Evolutionary conservation across 352 stramenopile genomes (phyloP).

Genomic region (Pythium aquatile): DNA sequence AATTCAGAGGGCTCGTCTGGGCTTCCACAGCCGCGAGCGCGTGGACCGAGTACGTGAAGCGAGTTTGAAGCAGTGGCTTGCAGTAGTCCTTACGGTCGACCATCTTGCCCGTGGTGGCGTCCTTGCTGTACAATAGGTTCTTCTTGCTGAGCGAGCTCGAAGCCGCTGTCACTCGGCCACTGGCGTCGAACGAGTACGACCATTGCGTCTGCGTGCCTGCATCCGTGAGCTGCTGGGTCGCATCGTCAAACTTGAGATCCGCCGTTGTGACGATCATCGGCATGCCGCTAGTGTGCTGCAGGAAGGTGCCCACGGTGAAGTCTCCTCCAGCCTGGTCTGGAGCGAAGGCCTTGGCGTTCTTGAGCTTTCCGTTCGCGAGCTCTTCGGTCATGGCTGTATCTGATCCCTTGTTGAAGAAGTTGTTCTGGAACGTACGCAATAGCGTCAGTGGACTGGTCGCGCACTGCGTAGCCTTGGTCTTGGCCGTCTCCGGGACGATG

Average conservation of each 20-base stretch:
- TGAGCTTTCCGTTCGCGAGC: slow-evolving; percentile 16
- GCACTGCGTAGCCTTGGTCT: slow-evolving; percentile 8
- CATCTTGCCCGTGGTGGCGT: slow-evolving; percentile 18
- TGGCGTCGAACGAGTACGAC: slow-evolving; percentile 15
- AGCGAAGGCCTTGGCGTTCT: slow-evolving; percentile 13
- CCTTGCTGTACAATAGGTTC: slow-evolving; percentile 18
- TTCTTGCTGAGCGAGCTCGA: slow-evolving; percentile 12
- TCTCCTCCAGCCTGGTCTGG: slow-evolving; percentile 6
- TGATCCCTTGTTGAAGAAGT: slow-evolving; percentile 22
- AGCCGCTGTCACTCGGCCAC: slow-evolving; percentile 13
- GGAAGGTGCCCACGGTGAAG: slow-evolving; percentile 11
- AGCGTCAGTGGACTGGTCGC: slow-evolving; percentile 15
- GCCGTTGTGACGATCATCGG: slow-evolving; percentile 9
- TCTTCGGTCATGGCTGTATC: slow-evolving; percentile 16
- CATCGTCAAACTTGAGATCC: slow-evolving; percentile 7
- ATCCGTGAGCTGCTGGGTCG: slow-evolving; percentile 4
- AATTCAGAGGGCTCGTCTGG: slow-evolving; percentile 1
- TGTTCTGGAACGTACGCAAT: slow-evolving; percentile 19
- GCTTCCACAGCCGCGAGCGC: slow-evolving; percentile 15
- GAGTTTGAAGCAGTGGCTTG: slow-evolving; percentile 15
- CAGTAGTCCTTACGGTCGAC: slow-evolving; percentile 17
- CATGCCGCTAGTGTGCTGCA: slow-evolving; percentile 3
- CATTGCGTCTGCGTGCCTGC: slow-evolving; percentile 15
- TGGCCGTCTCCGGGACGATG: slow-evolving; percentile 5
- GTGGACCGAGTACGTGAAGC: slow-evolving; percentile 17